Evolutionary conservation across 495 filamentous ascomycete genomes (phyloP), one percentile per base, ranked within the genome.

Genomic region (Bacidia gigantensis): DNA sequence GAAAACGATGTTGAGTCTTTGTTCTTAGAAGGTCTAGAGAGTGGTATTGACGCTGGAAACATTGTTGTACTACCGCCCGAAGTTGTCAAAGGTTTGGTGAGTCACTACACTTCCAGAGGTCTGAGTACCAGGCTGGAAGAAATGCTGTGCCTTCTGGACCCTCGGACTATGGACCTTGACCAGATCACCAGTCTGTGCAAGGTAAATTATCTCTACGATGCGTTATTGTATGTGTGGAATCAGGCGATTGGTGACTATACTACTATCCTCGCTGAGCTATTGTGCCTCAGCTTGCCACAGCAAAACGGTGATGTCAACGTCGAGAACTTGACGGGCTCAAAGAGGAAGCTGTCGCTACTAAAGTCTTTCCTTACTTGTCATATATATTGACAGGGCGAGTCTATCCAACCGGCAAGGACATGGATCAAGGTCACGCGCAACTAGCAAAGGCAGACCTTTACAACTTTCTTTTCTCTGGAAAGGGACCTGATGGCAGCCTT

Each of bases 201-300:
- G 59, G 81, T 87, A 56, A 79, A 96, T 59, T 77, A 83, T 49
- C 79, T 98, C 3, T 97, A 94, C 59, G 93, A 98, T 69, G 92
- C 93, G 11, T 79, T 95, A 58, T 86, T 95, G 46, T 97, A 97
- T 65, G 86, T 97, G 52, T 98, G 92, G 90, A 96, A 92, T 49
- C 83, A 86, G 64, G 88, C 85, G 29, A 66, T 98, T 23, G 70
- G 69, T 57, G 92, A 98, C 66, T 94, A 90, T 58, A 83, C 95
- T 50, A 89, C 90, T 0, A 90, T 90, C 14, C 68, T 97, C 35
- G 79, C 87, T 60, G 88, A 95, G 56, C 76, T 98, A 11, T 65
- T 98, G 41, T 64, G 74, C n/a, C 67, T 93, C 2, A 72, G 93
- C n/a, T 66, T 67, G n/a, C 38, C 44, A n/a, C 63, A 63, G 41